These are phyloP conservation scores for Malus hybrid DNA, from an alignment of 331 rosid genomes.

Conservation along the genomic window DNA sequence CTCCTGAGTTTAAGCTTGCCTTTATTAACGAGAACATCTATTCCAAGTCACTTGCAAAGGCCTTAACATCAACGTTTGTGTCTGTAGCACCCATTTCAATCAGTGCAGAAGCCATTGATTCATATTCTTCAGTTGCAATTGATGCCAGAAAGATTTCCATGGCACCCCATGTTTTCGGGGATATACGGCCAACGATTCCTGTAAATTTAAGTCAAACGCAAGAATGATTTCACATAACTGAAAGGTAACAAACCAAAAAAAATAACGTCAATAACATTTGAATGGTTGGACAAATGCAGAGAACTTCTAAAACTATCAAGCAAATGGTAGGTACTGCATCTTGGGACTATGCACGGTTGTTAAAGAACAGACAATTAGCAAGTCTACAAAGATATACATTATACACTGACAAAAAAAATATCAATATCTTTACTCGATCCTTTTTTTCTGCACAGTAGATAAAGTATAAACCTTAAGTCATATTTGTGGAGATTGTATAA, in stretches of 20 bases:
- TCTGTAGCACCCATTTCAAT: conserved; percentile 23
- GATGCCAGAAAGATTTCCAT: conserved; percentile 91
- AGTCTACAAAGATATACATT: background rate
- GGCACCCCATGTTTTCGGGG: conserved; percentile 94
- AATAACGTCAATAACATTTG: background rate
- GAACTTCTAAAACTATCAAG: background rate
- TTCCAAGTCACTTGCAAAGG: conserved; percentile 76
- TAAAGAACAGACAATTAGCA: background rate
- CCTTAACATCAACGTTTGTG: conserved; percentile 51
- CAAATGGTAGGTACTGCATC: background rate
- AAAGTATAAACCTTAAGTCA: background rate
- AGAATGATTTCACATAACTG: background rate
- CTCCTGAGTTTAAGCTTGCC: conserved; percentile 37
- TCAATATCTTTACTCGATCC: background rate
- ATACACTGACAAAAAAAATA: too few species aligned
- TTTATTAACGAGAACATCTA: conserved; percentile 77
- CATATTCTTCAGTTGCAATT: conserved; percentile 80
- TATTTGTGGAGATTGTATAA: background rate
- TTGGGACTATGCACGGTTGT: background rate
- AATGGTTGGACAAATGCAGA: background rate
- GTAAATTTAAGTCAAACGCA: conserved; percentile 9
- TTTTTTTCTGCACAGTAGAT: background rate
- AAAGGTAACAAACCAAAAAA: background rate
- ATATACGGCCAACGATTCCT: conserved; percentile 94
- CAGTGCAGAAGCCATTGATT: conserved; percentile 85